Evolutionary conservation across 2,329 filamentous ascomycete genomes (phyloP).

Genomic region (Cladophialophora yegresii): DNA sequence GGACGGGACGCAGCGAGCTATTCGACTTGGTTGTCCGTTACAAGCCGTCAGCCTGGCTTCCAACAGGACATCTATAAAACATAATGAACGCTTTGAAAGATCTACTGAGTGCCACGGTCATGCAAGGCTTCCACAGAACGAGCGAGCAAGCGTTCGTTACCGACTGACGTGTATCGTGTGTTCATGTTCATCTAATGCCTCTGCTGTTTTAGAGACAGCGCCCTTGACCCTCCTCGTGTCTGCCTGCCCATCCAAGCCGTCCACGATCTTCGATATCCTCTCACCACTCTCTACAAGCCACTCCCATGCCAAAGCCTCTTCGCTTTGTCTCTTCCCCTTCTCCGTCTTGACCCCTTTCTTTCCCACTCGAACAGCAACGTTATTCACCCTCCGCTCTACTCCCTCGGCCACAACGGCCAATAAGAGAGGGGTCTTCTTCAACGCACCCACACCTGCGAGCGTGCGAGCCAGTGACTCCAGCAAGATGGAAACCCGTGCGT

Average conservation of each 20-base stretch:
- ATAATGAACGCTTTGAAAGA: neutral
- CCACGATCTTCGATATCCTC: constrained; percentile 44
- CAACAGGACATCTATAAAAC: neutral
- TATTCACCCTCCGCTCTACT: constrained; percentile 53
- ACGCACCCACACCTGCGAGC: constrained; percentile 45
- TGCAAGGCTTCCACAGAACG: neutral
- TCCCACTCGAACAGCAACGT: constrained; percentile 44
- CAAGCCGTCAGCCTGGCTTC: neutral
- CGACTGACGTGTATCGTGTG: neutral
- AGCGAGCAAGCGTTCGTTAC: neutral
- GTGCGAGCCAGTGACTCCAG: constrained; percentile 66
- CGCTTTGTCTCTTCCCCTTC: constrained; percentile 37
- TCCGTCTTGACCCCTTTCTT: constrained; percentile 49
- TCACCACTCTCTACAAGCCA: constrained; percentile 48
- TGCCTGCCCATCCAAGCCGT: neutral
- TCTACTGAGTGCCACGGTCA: neutral
- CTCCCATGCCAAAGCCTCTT: constrained; percentile 42
- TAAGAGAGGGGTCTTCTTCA: constrained; percentile 43
- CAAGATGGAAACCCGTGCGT: constrained; percentile 70
- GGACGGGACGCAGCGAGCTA: neutral
- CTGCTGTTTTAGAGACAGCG: neutral
- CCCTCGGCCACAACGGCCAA: constrained; percentile 55
- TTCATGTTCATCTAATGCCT: neutral
- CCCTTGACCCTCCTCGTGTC: neutral
- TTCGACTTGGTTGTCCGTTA: neutral